These are phyloP conservation scores for Blastosporella zonata DNA, from an alignment of 1,284 basidiomycete species.

Conservation along the genomic window DNA sequence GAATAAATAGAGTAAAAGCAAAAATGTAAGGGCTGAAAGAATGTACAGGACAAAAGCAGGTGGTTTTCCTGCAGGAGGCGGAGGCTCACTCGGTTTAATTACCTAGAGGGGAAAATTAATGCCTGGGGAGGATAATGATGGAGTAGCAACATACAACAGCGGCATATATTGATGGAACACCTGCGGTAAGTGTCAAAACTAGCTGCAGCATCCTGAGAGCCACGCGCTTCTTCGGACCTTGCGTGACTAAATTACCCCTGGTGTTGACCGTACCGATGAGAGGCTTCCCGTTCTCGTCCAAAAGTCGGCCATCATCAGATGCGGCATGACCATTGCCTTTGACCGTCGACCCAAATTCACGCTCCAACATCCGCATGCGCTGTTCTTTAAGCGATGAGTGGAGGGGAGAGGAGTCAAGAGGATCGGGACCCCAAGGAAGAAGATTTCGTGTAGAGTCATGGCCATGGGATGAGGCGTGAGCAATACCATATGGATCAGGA, in stretches of 20 bases:
- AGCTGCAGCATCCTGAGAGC: slow-evolving; percentile 48
- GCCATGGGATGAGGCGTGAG: slow-evolving; percentile 30
- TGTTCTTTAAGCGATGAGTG: slow-evolving; percentile 58
- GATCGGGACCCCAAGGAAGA: slow-evolving; percentile 48
- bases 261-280: slow-evolving; percentile 56
- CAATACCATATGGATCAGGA: slow-evolving; percentile 21
- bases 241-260: slow-evolving; percentile 56
- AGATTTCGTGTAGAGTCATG: slow-evolving; percentile 38
- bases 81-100: slow-evolving; percentile 50
- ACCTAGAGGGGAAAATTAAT: slow-evolving; percentile 34
- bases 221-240: slow-evolving; percentile 58
- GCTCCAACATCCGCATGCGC: slow-evolving; percentile 65
- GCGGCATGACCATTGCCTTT: slow-evolving; percentile 27
- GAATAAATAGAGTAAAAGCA: slow-evolving; percentile 54
- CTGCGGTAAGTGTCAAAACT: slow-evolving; percentile 47
- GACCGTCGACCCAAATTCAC: slow-evolving; percentile 50
- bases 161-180: slow-evolving; percentile 57
- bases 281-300: slow-evolving; percentile 44
- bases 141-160: slow-evolving; percentile 40
- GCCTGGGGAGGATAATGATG: slow-evolving; percentile 1
- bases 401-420: slow-evolving; percentile 39
- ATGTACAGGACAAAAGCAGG: slow-evolving; percentile 58
- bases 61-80: slow-evolving; percentile 55
- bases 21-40: slow-evolving; percentile 49
- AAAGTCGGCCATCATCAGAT: slow-evolving; percentile 25